These are phyloP conservation scores for Paracorniculantispora psalliotae DNA, from an alignment of 2,329 filamentous ascomycete species.

Conservation along the genomic window DNA sequence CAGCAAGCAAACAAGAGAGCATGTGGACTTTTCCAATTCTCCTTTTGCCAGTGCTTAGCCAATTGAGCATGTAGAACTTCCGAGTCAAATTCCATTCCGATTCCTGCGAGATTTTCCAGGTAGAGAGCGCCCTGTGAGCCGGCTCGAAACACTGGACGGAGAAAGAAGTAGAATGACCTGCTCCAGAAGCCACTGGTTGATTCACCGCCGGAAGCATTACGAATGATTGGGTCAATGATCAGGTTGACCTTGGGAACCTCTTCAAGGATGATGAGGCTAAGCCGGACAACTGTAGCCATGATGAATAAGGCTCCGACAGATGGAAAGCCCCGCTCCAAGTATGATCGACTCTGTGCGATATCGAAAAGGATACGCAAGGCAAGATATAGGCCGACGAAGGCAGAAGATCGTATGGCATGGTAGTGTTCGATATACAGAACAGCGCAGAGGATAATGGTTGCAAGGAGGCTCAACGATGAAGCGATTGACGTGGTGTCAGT, in stretches of 20 bases:
- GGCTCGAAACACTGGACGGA: not conserved
- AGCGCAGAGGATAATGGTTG: not conserved
- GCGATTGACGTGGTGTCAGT: not conserved
- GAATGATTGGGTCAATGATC: not conserved
- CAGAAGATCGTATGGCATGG: not conserved
- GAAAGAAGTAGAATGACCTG: not conserved
- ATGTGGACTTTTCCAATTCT: not conserved
- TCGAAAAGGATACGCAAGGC: not conserved
- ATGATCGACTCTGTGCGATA: not conserved
- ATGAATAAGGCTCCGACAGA: not conserved
- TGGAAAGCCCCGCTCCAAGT: not conserved
- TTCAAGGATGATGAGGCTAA: not conserved
- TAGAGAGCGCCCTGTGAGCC: not conserved
- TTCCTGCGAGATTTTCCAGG: not conserved
- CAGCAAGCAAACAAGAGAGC: constrained; percentile 16
- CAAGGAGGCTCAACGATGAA: not conserved
- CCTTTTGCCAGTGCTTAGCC: not conserved
- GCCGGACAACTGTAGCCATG: not conserved
- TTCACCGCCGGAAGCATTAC: not conserved
- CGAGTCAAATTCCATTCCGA: not conserved
- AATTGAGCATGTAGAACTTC: not conserved
- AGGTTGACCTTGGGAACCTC: not conserved
- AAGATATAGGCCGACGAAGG: not conserved
- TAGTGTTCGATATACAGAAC: not conserved
- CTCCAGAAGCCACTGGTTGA: not conserved